phyloP scores from a whole-genome alignment of 805 yeast genomes.

The Metschnikowia reukaufii region DNA sequence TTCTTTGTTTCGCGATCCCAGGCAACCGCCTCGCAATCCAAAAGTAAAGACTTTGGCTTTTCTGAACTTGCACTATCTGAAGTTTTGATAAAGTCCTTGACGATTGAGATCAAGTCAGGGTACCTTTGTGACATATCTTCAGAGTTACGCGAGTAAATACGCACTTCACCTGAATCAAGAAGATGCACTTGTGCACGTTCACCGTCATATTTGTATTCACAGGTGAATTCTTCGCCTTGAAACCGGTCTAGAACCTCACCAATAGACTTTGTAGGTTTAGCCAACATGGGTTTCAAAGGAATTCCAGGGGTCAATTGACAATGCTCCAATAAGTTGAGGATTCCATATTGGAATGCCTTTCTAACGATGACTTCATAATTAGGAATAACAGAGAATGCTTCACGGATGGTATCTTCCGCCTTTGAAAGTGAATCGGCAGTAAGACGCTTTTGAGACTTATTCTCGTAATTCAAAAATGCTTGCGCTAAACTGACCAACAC shows the following conservation, averaged over 20 bases:
- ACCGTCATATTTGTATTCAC: constrained; percentile 97
- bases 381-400: constrained; percentile 87
- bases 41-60: constrained; percentile 57
- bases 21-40: constrained; percentile 98
- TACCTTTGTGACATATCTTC: constrained; percentile 96
- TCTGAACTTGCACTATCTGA: constrained; percentile 18
- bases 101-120: constrained; percentile 79
- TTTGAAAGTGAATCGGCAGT: constrained; percentile 47
- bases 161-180: constrained; percentile 60
- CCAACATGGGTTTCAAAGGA: constrained; percentile 96
- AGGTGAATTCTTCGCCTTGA: constrained; percentile 80
- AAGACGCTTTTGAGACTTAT: constrained; percentile 23
- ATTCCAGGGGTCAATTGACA: constrained; percentile 86
- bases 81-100: constrained; percentile 54
- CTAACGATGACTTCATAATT: constrained; percentile 80
- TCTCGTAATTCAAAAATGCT: constrained; percentile 69
- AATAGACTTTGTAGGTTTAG: constrained; percentile 93
- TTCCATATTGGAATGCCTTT: constrained; percentile 65
- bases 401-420: constrained; percentile 79
- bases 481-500: constrained; percentile 82
- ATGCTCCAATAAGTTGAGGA: constrained; percentile 60
- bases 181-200: constrained; percentile 95
- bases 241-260: constrained; percentile 90
- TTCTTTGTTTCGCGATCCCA: constrained; percentile 81
- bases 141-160: constrained; percentile 88